Percentiles rank a stretch among this genome's conserved stretches.
Conservation (phyloP, 1,284 basidiomycete genomes). For the Ceratobasidium papillatum region DNA sequence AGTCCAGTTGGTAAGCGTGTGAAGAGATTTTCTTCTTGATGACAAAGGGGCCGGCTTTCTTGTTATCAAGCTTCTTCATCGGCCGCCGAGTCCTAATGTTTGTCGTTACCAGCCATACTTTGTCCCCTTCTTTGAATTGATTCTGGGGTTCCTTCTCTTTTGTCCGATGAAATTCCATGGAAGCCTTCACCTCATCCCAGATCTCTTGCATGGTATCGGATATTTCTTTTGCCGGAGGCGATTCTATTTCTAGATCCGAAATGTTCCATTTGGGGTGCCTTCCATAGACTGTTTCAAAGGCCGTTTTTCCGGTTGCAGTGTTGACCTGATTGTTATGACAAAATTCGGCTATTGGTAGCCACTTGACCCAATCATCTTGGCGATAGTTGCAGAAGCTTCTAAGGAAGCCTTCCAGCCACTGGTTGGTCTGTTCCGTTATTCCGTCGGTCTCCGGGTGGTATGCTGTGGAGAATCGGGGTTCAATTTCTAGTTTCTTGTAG, state of each 20-base stretch:
- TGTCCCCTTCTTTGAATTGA: no score
- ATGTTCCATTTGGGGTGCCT: no score
- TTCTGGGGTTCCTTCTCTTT: no score
- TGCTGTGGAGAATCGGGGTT: slow-evolving; percentile 47
- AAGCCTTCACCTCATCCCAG: no score
- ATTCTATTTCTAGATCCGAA: slow-evolving; percentile 39
- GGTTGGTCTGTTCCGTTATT: slow-evolving; percentile 51
- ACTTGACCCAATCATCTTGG: slow-evolving; percentile 45
- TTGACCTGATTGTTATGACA: slow-evolving; percentile 41
- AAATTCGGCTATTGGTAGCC: slow-evolving; percentile 46
- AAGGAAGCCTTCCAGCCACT: slow-evolving; percentile 47
- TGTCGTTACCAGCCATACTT: slow-evolving; percentile 39
- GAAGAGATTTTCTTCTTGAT: slow-evolving; percentile 34
- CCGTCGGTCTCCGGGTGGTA: slow-evolving; percentile 52
- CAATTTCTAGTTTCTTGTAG: no score
- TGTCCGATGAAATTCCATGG: no score
- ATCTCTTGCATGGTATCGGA: slow-evolving; percentile 36
- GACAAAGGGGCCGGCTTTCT: slow-evolving; percentile 46
- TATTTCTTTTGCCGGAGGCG: background rate
- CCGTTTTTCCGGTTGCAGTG: slow-evolving; percentile 40
- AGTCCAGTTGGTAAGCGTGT: slow-evolving; percentile 31
- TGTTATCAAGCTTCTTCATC: slow-evolving; percentile 46
- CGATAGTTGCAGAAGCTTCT: slow-evolving; percentile 43
- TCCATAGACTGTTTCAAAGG: no score
- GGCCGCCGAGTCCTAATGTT: slow-evolving; percentile 46